Conservation (phyloP, 305 asterid genomes). For the Solanum hybrid region DNA sequence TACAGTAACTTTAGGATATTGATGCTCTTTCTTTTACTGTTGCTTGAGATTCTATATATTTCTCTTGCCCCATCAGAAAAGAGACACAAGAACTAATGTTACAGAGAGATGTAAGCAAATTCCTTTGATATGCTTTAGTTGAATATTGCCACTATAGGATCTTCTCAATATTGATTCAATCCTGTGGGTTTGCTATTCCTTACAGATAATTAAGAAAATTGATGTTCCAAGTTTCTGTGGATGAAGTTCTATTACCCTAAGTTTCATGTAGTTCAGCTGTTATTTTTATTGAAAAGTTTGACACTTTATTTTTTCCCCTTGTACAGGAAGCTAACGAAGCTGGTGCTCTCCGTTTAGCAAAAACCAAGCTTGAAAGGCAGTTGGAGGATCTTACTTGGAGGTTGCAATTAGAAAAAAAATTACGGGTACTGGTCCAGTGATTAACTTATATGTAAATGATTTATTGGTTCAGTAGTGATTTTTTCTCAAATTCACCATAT, state of each 20-base stretch:
- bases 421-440: constrained; percentile 48
- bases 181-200: background rate
- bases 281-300: background rate
- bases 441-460: background rate
- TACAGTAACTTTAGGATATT: background rate
- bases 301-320: background rate
- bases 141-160: background rate
- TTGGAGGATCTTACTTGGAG: constrained; percentile 98
- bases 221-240: background rate
- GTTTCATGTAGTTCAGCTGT: background rate
- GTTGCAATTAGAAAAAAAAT: constrained; percentile 81
- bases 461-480: background rate
- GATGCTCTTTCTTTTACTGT: background rate
- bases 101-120: background rate
- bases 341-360: constrained; percentile 92
- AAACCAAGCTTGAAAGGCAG: constrained; percentile 90
- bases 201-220: background rate
- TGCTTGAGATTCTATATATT: background rate
- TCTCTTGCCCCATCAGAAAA: background rate
- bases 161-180: background rate
- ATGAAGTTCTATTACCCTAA: background rate
- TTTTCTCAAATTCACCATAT: background rate
- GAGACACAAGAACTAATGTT: background rate
- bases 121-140: background rate
- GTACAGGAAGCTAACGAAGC: constrained; percentile 90